Percentiles rank a stretch among this genome's conserved stretches.
Conservation (phyloP, 2,329 filamentous ascomycete species). For the Botryotinia narcissicola region DNA sequence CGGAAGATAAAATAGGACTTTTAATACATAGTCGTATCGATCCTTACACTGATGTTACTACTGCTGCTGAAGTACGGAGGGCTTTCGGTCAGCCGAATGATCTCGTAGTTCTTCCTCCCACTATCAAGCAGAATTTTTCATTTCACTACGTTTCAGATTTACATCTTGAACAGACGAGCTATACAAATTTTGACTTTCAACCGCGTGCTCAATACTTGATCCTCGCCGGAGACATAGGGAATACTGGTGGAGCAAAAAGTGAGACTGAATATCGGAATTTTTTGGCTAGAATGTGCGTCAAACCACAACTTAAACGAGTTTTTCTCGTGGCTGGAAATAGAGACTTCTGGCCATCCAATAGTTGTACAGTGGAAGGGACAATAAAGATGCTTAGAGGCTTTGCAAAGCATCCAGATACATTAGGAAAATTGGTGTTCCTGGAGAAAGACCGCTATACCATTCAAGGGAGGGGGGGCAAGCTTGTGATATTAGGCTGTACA, state of each 20-base stretch:
- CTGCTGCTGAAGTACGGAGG: neutral
- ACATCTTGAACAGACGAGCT: slow-evolving; percentile 7
- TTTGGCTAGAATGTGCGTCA: slow-evolving; percentile 8
- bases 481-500: slow-evolving; percentile 3
- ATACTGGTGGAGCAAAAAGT: neutral
- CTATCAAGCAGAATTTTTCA: neutral
- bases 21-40: neutral
- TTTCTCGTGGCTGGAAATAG: slow-evolving; percentile 11
- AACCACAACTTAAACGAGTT: neutral
- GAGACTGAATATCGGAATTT: neutral
- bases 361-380: neutral
- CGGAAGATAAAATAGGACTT: neutral
- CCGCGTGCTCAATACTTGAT: neutral
- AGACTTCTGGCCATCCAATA: neutral
- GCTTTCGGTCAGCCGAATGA: neutral
- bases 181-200: neutral
- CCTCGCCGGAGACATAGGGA: neutral
- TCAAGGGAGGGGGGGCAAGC: neutral
- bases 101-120: neutral
- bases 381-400: neutral
- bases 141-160: slow-evolving; percentile 16
- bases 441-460: neutral
- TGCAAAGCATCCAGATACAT: neutral
- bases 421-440: neutral
- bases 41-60: neutral